Evolutionary conservation across 2,329 filamentous ascomycete genomes (phyloP).

Genomic region (Cladosporium sp.): DNA sequence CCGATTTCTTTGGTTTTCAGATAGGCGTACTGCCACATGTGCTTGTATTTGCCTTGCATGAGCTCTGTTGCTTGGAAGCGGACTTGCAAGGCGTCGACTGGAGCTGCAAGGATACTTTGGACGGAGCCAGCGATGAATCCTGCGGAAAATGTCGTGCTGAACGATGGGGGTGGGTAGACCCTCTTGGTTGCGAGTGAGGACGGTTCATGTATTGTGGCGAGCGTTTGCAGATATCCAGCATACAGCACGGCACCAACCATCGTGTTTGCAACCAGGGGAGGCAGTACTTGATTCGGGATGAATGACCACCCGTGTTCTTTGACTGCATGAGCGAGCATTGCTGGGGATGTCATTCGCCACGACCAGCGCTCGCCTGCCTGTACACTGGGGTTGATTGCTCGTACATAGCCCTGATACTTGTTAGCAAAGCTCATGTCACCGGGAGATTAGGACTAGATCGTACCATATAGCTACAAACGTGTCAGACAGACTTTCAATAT

Average conservation of each 20-base stretch:
- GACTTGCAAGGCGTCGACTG: slow-evolving; percentile 70
- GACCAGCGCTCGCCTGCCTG: slow-evolving; percentile 51
- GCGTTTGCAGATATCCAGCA: slow-evolving; percentile 68
- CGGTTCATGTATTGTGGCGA: slow-evolving; percentile 63
- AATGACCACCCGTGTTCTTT: slow-evolving; percentile 68
- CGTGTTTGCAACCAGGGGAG: slow-evolving; percentile 70
- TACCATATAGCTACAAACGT: slow-evolving; percentile 47
- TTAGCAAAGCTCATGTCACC: slow-evolving; percentile 1
- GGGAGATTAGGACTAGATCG: background rate
- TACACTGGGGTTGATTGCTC: slow-evolving; percentile 57
- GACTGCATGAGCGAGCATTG: slow-evolving; percentile 64
- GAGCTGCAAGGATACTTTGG: slow-evolving; percentile 69
- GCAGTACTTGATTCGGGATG: slow-evolving; percentile 71
- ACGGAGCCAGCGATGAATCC: slow-evolving; percentile 65
- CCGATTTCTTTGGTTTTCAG: slow-evolving; percentile 69
- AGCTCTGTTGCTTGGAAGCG: slow-evolving; percentile 64
- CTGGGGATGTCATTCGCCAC: slow-evolving; percentile 64
- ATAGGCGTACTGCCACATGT: slow-evolving; percentile 69
- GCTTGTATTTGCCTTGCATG: slow-evolving; percentile 57
- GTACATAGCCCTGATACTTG: slow-evolving; percentile 51
- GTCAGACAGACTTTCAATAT: slow-evolving; percentile 19
- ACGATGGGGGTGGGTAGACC: slow-evolving; percentile 65
- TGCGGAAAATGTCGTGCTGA: slow-evolving; percentile 62
- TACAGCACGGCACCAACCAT: slow-evolving; percentile 71
- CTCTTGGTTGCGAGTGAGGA: slow-evolving; percentile 58